Evolutionary conservation across 768 basidiomycete genomes (phyloP).

Genomic region (Lactifluus pinguis): DNA sequence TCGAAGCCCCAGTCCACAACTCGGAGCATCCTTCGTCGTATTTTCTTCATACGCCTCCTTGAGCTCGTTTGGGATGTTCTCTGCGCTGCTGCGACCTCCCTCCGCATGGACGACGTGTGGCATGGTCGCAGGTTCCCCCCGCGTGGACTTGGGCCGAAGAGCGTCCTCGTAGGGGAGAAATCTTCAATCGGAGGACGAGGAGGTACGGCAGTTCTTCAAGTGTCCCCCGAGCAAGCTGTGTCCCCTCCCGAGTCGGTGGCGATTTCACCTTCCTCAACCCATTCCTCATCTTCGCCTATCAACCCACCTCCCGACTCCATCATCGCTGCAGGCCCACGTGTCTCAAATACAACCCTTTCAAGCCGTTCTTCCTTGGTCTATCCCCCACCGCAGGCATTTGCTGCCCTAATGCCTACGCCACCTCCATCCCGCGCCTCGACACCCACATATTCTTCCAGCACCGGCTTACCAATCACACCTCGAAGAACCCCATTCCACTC

Average conservation of each 20-base stretch:
- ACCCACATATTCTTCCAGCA: slow-evolving; percentile 30
- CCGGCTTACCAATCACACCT: slow-evolving; percentile 39
- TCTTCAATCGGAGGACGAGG: not conserved
- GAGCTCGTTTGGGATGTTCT: slow-evolving; percentile 62
- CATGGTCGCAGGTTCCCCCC: slow-evolving; percentile 6
- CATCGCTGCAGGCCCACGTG: slow-evolving; percentile 1
- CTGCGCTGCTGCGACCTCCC: slow-evolving; percentile 50
- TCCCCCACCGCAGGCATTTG: not conserved
- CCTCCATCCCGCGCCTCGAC: slow-evolving; percentile 21
- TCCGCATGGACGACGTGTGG: slow-evolving; percentile 21
- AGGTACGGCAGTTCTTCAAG: not conserved
- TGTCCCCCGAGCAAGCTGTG: not conserved
- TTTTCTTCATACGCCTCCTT: slow-evolving; percentile 66
- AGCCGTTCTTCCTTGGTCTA: not conserved
- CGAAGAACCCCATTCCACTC: slow-evolving; percentile 67
- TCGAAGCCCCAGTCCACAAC: slow-evolving; percentile 6
- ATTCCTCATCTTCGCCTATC: not conserved
- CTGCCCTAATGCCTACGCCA: slow-evolving; percentile 10
- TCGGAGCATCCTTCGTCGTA: slow-evolving; percentile 32
- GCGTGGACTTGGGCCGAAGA: not conserved
- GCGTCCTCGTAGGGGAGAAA: not conserved
- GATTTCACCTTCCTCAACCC: not conserved
- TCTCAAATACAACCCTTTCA: not conserved
- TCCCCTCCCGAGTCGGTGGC: not conserved
- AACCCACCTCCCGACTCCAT: not conserved